A percentile compares a stretch with the other conserved stretches of the same genome.
These are phyloP conservation scores for Sporothrix pallida DNA, from an alignment of 2,329 filamentous ascomycete genomes.

Conservation along the genomic window DNA sequence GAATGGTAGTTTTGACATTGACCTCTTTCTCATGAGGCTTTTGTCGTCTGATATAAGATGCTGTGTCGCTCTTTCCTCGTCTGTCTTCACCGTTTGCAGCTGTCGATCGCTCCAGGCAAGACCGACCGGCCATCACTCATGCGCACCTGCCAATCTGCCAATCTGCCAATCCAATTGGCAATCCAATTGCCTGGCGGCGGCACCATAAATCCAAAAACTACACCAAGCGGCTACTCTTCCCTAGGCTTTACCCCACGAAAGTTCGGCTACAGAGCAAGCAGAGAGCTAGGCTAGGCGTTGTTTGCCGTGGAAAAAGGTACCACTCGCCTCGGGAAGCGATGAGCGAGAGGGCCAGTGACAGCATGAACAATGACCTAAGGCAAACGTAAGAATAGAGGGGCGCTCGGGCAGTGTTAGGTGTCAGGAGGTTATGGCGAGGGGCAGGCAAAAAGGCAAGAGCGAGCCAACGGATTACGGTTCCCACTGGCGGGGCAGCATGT, in stretches of 20 bases:
- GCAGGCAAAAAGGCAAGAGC: constrained; percentile 18
- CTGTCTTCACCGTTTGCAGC: constrained; percentile 2
- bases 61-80: constrained; percentile 3
- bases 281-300: constrained; percentile 9
- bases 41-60: not conserved
- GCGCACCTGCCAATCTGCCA: constrained; percentile 11
- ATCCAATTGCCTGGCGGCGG: constrained; percentile 3
- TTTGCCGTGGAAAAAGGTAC: constrained; percentile 35
- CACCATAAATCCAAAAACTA: not conserved
- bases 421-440: constrained; percentile 5
- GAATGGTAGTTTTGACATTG: not conserved
- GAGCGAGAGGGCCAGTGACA: constrained; percentile 11
- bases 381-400: not conserved
- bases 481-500: constrained; percentile 27
- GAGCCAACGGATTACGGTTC: constrained; percentile 25
- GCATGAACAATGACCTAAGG: not conserved
- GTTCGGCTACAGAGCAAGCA: constrained; percentile 28
- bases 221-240: not conserved
- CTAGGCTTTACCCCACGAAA: constrained; percentile 24
- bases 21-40: not conserved
- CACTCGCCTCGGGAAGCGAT: constrained; percentile 23
- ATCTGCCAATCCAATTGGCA: constrained; percentile 20
- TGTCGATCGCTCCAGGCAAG: constrained; percentile 11
- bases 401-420: not conserved
- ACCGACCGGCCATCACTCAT: constrained; percentile 21